Evolutionary conservation across 2,329 filamentous ascomycete genomes (phyloP), one percentile per base, ranked within the genome.

Genomic region (Cordyceps cicadae): DNA sequence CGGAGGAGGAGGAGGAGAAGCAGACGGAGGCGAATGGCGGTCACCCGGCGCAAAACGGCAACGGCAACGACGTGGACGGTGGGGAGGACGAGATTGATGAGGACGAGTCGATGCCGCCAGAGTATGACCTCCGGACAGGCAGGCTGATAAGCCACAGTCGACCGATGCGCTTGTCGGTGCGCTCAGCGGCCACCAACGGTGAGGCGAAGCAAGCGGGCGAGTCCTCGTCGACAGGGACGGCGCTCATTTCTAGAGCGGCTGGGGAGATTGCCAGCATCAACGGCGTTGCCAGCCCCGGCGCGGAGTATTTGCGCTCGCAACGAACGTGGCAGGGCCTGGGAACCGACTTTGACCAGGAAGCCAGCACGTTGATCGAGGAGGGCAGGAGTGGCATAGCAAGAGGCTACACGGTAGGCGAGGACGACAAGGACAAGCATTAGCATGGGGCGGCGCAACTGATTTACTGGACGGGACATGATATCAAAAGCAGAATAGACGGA

Each of bases 241-340:
- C 46, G 61, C 75, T 97, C 29, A 79, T 86, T 14, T 86, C 84
- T 70, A 79, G 86, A 65, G 67, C 74, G 59, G 62, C 72, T 59
- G 86, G 87, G 3, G 88, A 96, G 65, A 66, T 97, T 19, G 88
- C 90, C 0, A 86, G 87, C 51, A 85, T 97, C 66, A 93, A 92
- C 56, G 91, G 92, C 7, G 84, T 93, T 0, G 80, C 88, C n/a
- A 97, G 93, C 51, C 94, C 94, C 0, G 94, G 91, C 0, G 94
- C 94, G 0, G 90, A 97, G 71, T 97, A 84, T 67, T 76, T 99
- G 64, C 83, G 87, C 37, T 89, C 87, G 3, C 84, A 92, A 68
- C 78, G 94, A 61, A 96, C 90, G 4, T 99, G 94, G 94, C 88
- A 88, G 69, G 94, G 94, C 0, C 75, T 99, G 26, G 94, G 94